These are phyloP conservation scores for Colletotrichum eleusines DNA, from an alignment of 2,329 filamentous ascomycete genomes.

Conservation along the genomic window DNA sequence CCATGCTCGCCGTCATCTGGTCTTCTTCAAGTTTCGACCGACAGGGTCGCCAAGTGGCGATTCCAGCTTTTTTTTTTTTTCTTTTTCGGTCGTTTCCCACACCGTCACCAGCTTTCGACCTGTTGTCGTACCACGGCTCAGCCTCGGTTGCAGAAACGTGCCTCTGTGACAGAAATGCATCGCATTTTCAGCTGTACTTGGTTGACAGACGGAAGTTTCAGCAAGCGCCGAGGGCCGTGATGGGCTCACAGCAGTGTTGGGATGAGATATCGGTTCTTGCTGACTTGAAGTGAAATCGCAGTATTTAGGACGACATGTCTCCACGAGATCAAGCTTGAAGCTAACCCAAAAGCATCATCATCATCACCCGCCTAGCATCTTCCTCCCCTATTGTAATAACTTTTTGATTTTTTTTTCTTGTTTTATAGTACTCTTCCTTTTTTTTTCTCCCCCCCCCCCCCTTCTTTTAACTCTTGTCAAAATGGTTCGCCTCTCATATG, in stretches of 20 bases:
- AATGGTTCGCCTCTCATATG: conserved; percentile 40
- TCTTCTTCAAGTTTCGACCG: background rate
- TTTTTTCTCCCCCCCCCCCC: background rate
- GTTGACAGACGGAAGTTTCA: conserved; percentile 10
- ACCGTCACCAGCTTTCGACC: background rate
- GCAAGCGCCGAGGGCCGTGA: conserved; percentile 14
- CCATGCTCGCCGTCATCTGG: conserved; percentile 22
- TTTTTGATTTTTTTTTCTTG: background rate
- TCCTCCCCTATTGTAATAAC: background rate
- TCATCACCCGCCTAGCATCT: background rate
- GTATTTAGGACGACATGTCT: conserved; percentile 29
- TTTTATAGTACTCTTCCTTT: background rate
- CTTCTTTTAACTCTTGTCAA: background rate
- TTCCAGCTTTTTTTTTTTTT: background rate
- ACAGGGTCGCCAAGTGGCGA: conserved; percentile 15
- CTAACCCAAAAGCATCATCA: conserved; percentile 4
- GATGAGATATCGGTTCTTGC: background rate
- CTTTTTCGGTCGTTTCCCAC: background rate
- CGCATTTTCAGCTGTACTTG: conserved; percentile 22
- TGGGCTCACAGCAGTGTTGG: conserved; percentile 2
- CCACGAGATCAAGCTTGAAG: background rate
- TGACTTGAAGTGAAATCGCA: background rate
- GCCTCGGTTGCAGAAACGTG: conserved; percentile 32
- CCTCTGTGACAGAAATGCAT: conserved; percentile 39
- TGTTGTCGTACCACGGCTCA: conserved; percentile 14